A percentile compares a stretch with the other conserved stretches of the same genome.
These are phyloP conservation scores for Suillus plorans DNA, from an alignment of 768 basidiomycete genomes.

Conservation along the genomic window DNA sequence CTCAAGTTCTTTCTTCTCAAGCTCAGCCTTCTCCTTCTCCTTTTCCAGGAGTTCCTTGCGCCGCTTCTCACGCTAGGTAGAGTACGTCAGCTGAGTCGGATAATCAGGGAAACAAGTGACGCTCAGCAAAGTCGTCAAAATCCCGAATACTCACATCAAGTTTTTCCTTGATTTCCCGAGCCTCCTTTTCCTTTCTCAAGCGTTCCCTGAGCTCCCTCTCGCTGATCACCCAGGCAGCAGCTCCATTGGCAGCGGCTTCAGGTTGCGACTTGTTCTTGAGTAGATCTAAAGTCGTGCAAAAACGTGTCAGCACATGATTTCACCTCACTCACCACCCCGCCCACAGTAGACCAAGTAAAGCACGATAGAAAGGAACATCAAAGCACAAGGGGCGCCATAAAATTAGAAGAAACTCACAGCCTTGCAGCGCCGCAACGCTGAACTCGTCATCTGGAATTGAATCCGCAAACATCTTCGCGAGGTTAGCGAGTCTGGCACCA, in stretches of 20 bases:
- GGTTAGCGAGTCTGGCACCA: slow-evolving; percentile 56
- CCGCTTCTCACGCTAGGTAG: slow-evolving; percentile 41
- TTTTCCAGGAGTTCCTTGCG: slow-evolving; percentile 44
- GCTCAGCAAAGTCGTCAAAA: slow-evolving; percentile 17
- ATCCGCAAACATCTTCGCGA: slow-evolving; percentile 80
- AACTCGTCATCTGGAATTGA: slow-evolving; percentile 84
- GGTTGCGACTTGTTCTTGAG: slow-evolving; percentile 85
- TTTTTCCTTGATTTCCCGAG: slow-evolving; percentile 64
- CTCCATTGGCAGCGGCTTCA: slow-evolving; percentile 67
- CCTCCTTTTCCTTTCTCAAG: slow-evolving; percentile 72
- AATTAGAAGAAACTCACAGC: slow-evolving; percentile 59
- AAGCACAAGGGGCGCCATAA: slow-evolving; percentile 13
- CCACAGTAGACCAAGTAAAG: slow-evolving; percentile 19
- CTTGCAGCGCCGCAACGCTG: slow-evolving; percentile 87
- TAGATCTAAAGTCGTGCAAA: slow-evolving; percentile 47
- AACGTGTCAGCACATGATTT: slow-evolving; percentile 27
- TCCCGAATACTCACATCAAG: slow-evolving; percentile 51
- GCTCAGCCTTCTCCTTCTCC: slow-evolving; percentile 59
- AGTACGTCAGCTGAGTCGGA: slow-evolving; percentile 9
- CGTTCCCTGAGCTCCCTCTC: slow-evolving; percentile 78
- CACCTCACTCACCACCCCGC: slow-evolving; percentile 19
- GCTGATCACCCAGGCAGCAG: slow-evolving; percentile 67
- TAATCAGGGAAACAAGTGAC: slow-evolving; percentile 14
- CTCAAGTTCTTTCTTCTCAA: slow-evolving; percentile 65
- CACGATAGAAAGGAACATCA: slow-evolving; percentile 12